phyloP scores from a whole-genome alignment of 176 grass and related monocot species.

The Dactylis glomerata region DNA sequence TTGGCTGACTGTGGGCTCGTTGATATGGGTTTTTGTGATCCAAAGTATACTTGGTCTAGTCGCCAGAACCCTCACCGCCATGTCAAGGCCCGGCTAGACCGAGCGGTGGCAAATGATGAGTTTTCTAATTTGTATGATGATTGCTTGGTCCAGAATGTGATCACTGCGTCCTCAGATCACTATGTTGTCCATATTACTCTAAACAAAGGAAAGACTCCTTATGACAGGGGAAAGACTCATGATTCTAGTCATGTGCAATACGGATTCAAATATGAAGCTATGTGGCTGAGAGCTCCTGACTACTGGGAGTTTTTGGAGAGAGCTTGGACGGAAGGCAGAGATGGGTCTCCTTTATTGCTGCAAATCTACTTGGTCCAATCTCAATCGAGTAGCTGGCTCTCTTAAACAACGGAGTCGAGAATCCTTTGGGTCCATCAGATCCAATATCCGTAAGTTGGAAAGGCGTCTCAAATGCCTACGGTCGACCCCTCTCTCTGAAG shows the following conservation, averaged over 20 bases:
- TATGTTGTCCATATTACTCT: too few relatives aligned
- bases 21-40: too few relatives aligned
- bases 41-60: not conserved
- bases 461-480: not conserved
- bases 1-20: too few relatives aligned
- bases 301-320: not conserved
- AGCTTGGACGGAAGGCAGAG: not conserved
- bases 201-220: not conserved
- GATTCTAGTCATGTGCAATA: not conserved
- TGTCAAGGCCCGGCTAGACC: not conserved
- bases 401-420: not conserved
- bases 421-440: not conserved
- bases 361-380: not conserved
- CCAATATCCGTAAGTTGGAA: not conserved
- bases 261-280: not conserved
- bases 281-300: not conserved
- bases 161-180: too few relatives aligned
- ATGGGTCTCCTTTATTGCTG: not conserved
- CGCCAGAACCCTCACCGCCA: not conserved
- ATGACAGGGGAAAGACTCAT: not conserved
- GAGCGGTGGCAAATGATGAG: not conserved
- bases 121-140: not conserved
- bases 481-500: not conserved
- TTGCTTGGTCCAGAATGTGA: too few relatives aligned
- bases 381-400: not conserved